Conservation (phyloP, 1,139 yeast genomes). For the Scheffersomyces quercinus region DNA sequence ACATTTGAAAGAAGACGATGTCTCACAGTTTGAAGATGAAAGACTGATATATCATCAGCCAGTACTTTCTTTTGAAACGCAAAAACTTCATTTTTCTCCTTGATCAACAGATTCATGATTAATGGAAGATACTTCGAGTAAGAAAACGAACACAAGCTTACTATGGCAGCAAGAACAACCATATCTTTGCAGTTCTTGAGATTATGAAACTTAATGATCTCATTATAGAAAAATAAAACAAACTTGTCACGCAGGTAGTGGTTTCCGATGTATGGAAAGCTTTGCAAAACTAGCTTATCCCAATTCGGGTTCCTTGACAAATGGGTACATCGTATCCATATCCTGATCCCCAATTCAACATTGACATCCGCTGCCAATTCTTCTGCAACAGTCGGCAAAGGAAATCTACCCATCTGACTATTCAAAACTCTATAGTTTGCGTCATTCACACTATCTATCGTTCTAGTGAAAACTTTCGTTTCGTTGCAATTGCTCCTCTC, state of each 20-base stretch:
- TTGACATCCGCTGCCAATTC: slow-evolving; percentile 22
- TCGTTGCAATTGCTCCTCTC: neutral
- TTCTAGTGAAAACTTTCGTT: neutral
- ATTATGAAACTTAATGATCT: slow-evolving; percentile 24
- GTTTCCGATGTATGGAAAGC: slow-evolving; percentile 44
- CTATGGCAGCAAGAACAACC: slow-evolving; percentile 22
- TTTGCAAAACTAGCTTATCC: slow-evolving; percentile 40
- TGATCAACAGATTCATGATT: slow-evolving; percentile 23
- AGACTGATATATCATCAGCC: slow-evolving; percentile 19
- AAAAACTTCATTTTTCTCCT: slow-evolving; percentile 18
- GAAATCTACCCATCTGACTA: slow-evolving; percentile 38
- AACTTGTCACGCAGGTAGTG: slow-evolving; percentile 38
- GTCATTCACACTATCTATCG: neutral
- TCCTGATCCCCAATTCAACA: slow-evolving; percentile 28
- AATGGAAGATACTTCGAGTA: slow-evolving; percentile 26
- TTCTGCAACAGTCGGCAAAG: slow-evolving; percentile 26
- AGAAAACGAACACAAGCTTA: slow-evolving; percentile 25
- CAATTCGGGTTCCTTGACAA: slow-evolving; percentile 28
- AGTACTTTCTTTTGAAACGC: slow-evolving; percentile 16
- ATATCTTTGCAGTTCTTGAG: slow-evolving; percentile 24
- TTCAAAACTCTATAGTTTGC: slow-evolving; percentile 11
- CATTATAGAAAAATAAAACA: slow-evolving; percentile 28
- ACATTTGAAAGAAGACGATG: slow-evolving; percentile 21
- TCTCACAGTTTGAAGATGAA: slow-evolving; percentile 22
- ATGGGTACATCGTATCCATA: slow-evolving; percentile 30